Evolutionary conservation across 495 filamentous ascomycete genomes (phyloP), one percentile per base, ranked within the genome.

Genomic region (Aspergillus taichungensis): DNA sequence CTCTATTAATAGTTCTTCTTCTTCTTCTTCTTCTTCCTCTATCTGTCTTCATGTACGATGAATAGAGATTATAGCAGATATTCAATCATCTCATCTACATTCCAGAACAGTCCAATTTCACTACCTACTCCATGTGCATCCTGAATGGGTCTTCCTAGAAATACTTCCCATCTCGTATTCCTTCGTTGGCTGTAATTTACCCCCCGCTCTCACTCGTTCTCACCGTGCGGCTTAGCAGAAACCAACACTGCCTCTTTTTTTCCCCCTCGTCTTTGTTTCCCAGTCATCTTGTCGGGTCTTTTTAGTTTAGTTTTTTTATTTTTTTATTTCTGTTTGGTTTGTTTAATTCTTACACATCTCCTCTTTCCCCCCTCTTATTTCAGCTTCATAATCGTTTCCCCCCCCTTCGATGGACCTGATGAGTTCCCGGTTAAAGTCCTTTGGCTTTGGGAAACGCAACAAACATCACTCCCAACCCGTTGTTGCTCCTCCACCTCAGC

Each of bases 381-480:
- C n/a, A n/a, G n/a, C n/a, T n/a, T n/a, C n/a, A n/a, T n/a, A n/a
- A n/a, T n/a, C n/a, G n/a, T n/a, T n/a, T n/a, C n/a, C n/a, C n/a
- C n/a, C n/a, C n/a, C n/a, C n/a, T n/a, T n/a, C n/a, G n/a, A n/a
- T 66, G 59, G 70, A 69, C 63, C 61, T 65, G 56, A 76, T 77
- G 72, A 74, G 60, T 65, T 67, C 72, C 51, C 63, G 71, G 55
- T 68, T 77, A 47, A 75, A 68, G 56, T 57, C 56, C 43, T 66
- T 71, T 49, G 62, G 53, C 54, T 71, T 72, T 55, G 55, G 62
- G 55, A 68, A 69, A 56, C 69, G 71, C 55, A 67, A 68, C 38
- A 66, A 69, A 42, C 59, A 60, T 54, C 57, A 52, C 49, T 43
- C 34, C 30, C 53, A 45, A 40, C 52, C 49, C 42, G 46, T 43